phyloP scores from a whole-genome alignment of 192 early-diverging fungal genomes.

The Entophlyctis helioformis region DNA sequence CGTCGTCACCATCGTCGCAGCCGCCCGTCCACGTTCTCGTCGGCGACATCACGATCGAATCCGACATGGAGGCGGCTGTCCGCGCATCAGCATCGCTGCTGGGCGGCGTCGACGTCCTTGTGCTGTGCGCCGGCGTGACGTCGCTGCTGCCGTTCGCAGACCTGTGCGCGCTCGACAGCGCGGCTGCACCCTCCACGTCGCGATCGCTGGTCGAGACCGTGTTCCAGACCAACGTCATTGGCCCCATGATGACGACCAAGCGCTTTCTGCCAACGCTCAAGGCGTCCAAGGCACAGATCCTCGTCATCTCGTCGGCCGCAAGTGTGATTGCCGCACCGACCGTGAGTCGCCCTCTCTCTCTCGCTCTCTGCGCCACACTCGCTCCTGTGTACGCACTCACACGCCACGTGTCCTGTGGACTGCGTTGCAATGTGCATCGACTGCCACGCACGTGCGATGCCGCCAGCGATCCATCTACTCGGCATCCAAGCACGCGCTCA shows the following conservation, averaged over 20 bases:
- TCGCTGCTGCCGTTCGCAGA: conserved; percentile 59
- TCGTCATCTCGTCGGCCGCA: conserved; percentile 66
- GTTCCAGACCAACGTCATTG: conserved; percentile 13
- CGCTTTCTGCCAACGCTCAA: conserved; percentile 15
- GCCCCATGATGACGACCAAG: conserved; percentile 18
- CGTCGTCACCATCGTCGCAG: no score
- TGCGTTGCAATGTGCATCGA: no score
- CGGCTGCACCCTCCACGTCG: no score
- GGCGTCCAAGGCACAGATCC: conserved; percentile 27
- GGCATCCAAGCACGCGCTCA: conserved; percentile 68
- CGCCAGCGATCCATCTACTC: conserved; percentile 60
- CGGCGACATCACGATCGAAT: conserved; percentile 45
- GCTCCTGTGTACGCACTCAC: conserved; percentile 6
- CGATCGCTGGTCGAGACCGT: conserved; percentile 19
- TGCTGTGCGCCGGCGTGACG: conserved; percentile 67
- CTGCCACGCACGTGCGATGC: no score
- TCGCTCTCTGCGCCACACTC: no score
- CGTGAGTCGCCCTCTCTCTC: conserved; percentile 1
- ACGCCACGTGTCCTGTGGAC: conserved; percentile 57
- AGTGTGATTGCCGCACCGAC: conserved; percentile 64
- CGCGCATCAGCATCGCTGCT: conserved; percentile 11
- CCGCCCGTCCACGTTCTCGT: conserved; percentile 5
- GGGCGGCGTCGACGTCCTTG: conserved; percentile 49
- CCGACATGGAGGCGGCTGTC: conserved; percentile 31
- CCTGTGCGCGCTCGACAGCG: conserved; percentile 12